These are phyloP conservation scores for Kentomonas sorsogonicus DNA, from an alignment of 208 protist species.

Conservation along the genomic window DNA sequence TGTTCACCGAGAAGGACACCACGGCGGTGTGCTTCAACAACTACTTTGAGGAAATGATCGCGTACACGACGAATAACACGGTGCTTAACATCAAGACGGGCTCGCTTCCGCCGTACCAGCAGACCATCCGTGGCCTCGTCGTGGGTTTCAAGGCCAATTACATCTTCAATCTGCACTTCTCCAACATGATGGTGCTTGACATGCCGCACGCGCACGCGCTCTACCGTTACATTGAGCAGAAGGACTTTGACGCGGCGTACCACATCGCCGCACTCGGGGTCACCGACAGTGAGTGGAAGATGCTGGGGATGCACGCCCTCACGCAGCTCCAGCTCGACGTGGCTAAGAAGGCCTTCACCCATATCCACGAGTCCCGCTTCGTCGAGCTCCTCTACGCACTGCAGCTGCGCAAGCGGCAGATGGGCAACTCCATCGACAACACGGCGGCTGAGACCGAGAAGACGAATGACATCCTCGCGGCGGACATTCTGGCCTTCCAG, in stretches of 20 bases:
- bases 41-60: constrained; percentile 94
- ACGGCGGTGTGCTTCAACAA: constrained; percentile 93
- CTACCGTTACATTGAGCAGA: constrained; percentile 90
- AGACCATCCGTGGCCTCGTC: constrained; percentile 91
- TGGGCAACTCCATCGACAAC: constrained; percentile 1
- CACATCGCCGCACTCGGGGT: constrained; percentile 92
- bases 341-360: constrained; percentile 89
- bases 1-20: constrained; percentile 88
- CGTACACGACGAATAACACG: constrained; percentile 81
- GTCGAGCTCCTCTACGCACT: constrained; percentile 90
- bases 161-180: constrained; percentile 90
- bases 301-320: constrained; percentile 91
- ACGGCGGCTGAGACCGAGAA: constrained; percentile 7
- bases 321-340: constrained; percentile 86
- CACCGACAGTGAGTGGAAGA: constrained; percentile 92
- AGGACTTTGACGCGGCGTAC: constrained; percentile 88
- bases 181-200: constrained; percentile 87
- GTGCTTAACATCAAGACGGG: constrained; percentile 92
- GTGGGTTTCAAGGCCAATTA: constrained; percentile 94
- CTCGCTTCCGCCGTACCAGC: constrained; percentile 89
- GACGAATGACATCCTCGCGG: constrained; percentile 60
- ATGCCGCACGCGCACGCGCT: constrained; percentile 90
- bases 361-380: constrained; percentile 88
- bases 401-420: constrained; percentile 64
- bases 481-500: constrained; percentile 91